Evolutionary conservation across 768 basidiomycete species (phyloP).

Genomic region (Lentinula edodes): DNA sequence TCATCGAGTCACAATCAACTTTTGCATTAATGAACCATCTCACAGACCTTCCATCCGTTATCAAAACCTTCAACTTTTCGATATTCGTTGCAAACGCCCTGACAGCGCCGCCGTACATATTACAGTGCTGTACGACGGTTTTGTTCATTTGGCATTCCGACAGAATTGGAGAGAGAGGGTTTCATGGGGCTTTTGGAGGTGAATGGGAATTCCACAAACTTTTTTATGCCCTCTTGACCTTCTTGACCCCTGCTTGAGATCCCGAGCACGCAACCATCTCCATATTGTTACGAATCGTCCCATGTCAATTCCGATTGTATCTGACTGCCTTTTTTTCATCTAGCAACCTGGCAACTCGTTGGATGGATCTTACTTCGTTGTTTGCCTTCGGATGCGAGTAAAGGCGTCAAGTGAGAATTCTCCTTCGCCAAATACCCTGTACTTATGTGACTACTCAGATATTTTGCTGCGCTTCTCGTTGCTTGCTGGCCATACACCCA

Average conservation of each 20-base stretch:
- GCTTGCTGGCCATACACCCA: slow-evolving; percentile 34
- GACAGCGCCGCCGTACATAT: slow-evolving; percentile 8
- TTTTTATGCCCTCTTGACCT: background rate
- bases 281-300: too few relatives aligned
- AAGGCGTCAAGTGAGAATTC: slow-evolving; percentile 21
- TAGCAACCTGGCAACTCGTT: slow-evolving; percentile 30
- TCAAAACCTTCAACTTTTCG: slow-evolving; percentile 32
- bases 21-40: background rate
- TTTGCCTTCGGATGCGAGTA: slow-evolving; percentile 20
- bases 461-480: slow-evolving; percentile 28
- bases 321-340: background rate
- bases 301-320: too few relatives aligned
- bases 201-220: background rate
- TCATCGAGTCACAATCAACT: background rate
- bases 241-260: too few relatives aligned
- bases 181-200: slow-evolving; percentile 29
- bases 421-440: background rate
- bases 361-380: slow-evolving; percentile 32
- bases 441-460: slow-evolving; percentile 5
- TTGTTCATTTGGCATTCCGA: slow-evolving; percentile 11
- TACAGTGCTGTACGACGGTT: slow-evolving; percentile 8
- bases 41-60: slow-evolving; percentile 31
- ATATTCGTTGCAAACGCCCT: slow-evolving; percentile 31
- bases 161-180: slow-evolving; percentile 7
- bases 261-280: too few relatives aligned